Conservation (phyloP, 495 filamentous ascomycete genomes). For the Penicillium canescens region DNA sequence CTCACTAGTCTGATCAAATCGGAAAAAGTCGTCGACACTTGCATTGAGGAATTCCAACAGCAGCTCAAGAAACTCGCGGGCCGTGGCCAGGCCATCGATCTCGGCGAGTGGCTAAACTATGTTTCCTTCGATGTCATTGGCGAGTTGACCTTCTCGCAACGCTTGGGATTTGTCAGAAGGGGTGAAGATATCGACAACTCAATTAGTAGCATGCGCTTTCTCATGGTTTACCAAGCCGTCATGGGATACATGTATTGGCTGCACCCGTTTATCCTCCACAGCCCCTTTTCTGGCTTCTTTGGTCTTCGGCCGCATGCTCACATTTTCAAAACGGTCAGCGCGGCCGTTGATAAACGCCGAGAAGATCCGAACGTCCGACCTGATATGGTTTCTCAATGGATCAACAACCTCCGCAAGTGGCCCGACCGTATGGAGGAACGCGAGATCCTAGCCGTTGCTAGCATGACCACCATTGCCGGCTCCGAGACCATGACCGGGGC, state of each 20-base stretch:
- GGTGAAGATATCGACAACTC: constrained; percentile 44
- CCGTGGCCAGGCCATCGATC: too few relatives aligned
- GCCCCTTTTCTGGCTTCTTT: constrained; percentile 41
- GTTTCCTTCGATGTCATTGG: constrained; percentile 49
- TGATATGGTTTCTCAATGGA: constrained; percentile 50
- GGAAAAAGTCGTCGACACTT: constrained; percentile 41
- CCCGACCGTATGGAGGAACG: constrained; percentile 41
- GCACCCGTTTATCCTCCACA: constrained; percentile 39
- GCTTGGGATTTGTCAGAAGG: constrained; percentile 42
- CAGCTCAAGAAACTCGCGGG: too few relatives aligned
- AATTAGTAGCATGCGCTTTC: constrained; percentile 36
- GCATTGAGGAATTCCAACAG: too few relatives aligned
- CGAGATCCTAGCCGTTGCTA: constrained; percentile 40
- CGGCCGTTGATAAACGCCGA: constrained; percentile 40
- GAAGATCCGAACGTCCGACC: constrained; percentile 32
- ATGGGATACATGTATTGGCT: constrained; percentile 42
- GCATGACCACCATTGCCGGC: constrained; percentile 43
- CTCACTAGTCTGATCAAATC: constrained; percentile 41
- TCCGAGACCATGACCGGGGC: constrained; percentile 44
- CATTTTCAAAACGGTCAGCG: constrained; percentile 40
- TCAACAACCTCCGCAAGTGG: constrained; percentile 32
- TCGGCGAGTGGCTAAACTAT: constrained; percentile 48
- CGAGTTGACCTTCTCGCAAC: constrained; percentile 39
- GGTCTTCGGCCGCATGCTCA: constrained; percentile 42
- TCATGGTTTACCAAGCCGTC: constrained; percentile 35